Percentiles rank a stretch among this genome's conserved stretches.
Conservation (phyloP, 208 protist genomes). For the Leptomonas seymouri region DNA sequence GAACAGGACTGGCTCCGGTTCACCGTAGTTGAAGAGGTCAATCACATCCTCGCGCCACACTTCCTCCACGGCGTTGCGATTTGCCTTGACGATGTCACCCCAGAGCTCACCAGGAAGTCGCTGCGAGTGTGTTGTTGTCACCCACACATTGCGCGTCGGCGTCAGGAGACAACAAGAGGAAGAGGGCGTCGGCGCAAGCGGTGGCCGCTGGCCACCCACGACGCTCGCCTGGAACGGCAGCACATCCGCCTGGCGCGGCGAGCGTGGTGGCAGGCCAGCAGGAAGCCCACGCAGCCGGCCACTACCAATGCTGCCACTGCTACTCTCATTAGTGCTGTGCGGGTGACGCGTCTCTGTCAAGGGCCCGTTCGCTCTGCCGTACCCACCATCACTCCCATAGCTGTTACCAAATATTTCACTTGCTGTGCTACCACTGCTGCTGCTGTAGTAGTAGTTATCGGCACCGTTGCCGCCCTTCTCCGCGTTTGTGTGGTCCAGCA, state of each 20-base stretch:
- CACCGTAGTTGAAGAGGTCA: conserved; percentile 46
- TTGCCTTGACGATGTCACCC: conserved; percentile 22
- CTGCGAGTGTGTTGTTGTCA: conserved; percentile 35
- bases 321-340: no score
- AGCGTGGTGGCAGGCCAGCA: conserved; percentile 25
- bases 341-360: no score
- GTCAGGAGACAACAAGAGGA: conserved; percentile 6
- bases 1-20: conserved; percentile 14
- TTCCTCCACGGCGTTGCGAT: conserved; percentile 18
- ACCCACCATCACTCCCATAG: no score
- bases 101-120: conserved; percentile 46
- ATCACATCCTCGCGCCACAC: conserved; percentile 40
- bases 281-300: conserved; percentile 7
- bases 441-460: not conserved
- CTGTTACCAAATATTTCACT: no score
- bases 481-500: not conserved
- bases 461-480: not conserved
- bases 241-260: conserved; percentile 15
- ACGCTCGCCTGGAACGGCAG: not conserved
- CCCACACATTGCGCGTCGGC: conserved; percentile 8
- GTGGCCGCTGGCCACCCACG: conserved; percentile 1
- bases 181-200: conserved; percentile 12
- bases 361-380: no score
- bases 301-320: conserved; percentile 6
- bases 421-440: not conserved